Conservation (phyloP, 345 rosid species). For the Euclidium syriacum region DNA sequence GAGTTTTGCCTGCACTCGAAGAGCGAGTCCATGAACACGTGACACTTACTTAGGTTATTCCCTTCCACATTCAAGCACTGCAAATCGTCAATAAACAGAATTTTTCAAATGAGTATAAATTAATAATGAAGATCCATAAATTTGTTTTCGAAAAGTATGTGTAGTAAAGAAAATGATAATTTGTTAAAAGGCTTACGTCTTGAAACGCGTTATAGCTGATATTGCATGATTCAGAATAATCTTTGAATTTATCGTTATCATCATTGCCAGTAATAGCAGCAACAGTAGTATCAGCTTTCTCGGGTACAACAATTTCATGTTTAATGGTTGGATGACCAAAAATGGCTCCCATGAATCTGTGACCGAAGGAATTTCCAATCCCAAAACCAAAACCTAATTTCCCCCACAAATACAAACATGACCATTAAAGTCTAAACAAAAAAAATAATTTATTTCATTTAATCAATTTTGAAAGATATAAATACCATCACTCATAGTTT, state of each 20-base stretch:
- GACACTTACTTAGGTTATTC: slow-evolving; percentile 15
- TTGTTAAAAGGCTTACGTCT: slow-evolving; percentile 7
- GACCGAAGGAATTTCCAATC: slow-evolving; percentile 2
- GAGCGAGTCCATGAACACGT: slow-evolving; percentile 6
- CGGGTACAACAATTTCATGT: not conserved
- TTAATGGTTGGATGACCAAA: slow-evolving; percentile 16
- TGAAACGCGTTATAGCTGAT: slow-evolving; percentile 12
- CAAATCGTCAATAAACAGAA: not conserved
- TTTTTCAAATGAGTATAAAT: not conserved
- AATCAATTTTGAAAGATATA: not conserved
- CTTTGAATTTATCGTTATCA: slow-evolving; percentile 15
- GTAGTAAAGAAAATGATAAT: too few species aligned
- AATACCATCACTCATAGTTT: slow-evolving; percentile 3
- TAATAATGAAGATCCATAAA: not conserved
- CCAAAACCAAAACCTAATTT: slow-evolving; percentile 4
- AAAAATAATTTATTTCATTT: not conserved
- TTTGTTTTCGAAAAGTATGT: too few species aligned
- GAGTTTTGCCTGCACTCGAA: slow-evolving; percentile 9
- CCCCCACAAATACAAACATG: not conserved
- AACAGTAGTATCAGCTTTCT: slow-evolving; percentile 6
- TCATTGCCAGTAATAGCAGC: slow-evolving; percentile 3
- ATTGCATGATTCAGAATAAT: not conserved
- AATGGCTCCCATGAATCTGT: not conserved
- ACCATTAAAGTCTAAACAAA: not conserved
- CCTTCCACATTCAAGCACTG: slow-evolving; percentile 12